Conservation (phyloP, 768 basidiomycete species). For the Tylopilus plumbeoviolaceoides region DNA sequence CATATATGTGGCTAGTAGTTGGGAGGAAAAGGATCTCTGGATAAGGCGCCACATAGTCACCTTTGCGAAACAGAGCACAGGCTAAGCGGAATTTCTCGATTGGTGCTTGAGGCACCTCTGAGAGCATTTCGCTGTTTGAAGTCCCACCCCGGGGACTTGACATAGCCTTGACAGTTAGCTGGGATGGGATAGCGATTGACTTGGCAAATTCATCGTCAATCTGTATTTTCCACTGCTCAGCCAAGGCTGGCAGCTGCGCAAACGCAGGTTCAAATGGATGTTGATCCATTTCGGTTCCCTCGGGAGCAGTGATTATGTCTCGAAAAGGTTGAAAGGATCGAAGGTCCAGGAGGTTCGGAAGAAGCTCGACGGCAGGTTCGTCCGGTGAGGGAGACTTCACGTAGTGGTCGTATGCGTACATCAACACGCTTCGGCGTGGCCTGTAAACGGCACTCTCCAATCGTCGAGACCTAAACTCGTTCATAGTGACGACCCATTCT, state of each 20-base stretch:
- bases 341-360: background rate
- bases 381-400: background rate
- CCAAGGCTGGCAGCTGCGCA: background rate
- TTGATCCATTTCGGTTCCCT: background rate
- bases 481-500: background rate
- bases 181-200: too few relatives aligned
- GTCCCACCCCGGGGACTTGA: too few relatives aligned
- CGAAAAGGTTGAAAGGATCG: background rate
- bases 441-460: background rate
- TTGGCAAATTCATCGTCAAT: background rate
- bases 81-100: too few relatives aligned
- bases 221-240: constrained; percentile 1
- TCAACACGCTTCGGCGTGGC: background rate
- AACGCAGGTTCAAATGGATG: constrained; percentile 7
- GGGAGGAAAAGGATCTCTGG: too few relatives aligned
- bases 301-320: background rate
- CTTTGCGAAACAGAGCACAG: too few relatives aligned
- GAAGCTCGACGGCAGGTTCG: background rate
- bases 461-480: background rate
- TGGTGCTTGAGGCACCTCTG: too few relatives aligned
- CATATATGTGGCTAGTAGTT: too few relatives aligned
- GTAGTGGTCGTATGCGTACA: background rate
- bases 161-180: too few relatives aligned
- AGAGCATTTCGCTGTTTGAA: too few relatives aligned
- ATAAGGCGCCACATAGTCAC: too few relatives aligned